Conservation (phyloP, 2,329 filamentous ascomycete genomes). For the Ceratocystis ficicola region DNA sequence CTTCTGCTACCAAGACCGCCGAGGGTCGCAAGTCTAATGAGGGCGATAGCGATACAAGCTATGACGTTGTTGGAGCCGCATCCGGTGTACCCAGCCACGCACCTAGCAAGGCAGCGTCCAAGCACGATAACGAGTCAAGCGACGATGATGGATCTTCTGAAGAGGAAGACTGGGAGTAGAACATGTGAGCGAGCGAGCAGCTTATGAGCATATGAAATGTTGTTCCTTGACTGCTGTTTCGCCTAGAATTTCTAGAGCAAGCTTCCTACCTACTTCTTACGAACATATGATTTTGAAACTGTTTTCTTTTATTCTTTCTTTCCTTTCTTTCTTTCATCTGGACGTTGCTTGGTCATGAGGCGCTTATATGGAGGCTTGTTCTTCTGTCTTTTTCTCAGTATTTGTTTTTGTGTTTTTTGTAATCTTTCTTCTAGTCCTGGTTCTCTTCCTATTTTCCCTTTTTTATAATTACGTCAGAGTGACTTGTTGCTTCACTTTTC, state of each 20-base stretch:
- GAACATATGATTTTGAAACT: constrained; percentile 14
- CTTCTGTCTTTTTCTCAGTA: background rate
- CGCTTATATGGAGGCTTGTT: constrained; percentile 13
- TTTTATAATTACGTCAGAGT: background rate
- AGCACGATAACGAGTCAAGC: constrained; percentile 45
- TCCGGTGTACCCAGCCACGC: constrained; percentile 69
- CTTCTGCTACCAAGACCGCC: constrained; percentile 39
- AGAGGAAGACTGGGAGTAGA: constrained; percentile 60
- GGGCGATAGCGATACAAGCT: constrained; percentile 87
- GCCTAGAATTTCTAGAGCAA: background rate
- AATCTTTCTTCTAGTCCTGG: background rate
- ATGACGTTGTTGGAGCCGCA: constrained; percentile 74
- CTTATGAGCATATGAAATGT: background rate
- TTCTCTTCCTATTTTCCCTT: background rate
- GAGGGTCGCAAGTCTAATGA: constrained; percentile 69
- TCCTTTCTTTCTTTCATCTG: constrained; percentile 15
- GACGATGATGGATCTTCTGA: constrained; percentile 48
- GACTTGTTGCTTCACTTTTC: background rate
- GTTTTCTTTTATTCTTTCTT: constrained; percentile 1
- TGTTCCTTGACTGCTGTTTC: background rate
- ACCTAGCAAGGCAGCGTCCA: constrained; percentile 35
- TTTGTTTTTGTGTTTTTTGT: background rate
- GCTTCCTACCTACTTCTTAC: constrained; percentile 3
- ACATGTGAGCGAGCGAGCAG: background rate
- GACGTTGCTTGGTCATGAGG: constrained; percentile 7